These are phyloP conservation scores for Sporodiniella umbellata DNA, from an alignment of 371 early-diverging fungal species.

Conservation along the genomic window DNA sequence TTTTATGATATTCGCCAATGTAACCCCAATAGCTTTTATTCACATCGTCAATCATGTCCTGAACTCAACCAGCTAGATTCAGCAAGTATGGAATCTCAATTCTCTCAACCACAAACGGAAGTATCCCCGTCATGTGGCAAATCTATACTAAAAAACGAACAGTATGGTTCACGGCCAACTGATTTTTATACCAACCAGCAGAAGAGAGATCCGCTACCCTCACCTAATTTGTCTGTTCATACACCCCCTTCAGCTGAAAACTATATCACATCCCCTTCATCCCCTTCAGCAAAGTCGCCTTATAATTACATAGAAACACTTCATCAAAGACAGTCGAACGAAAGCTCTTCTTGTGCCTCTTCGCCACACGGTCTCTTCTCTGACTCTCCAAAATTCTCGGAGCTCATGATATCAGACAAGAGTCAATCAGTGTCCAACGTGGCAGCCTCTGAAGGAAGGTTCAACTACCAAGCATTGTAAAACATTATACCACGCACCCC, in stretches of 20 bases:
- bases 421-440: neutral
- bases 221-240: neutral
- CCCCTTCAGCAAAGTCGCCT: conserved; percentile 1
- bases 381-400: neutral
- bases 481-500: conserved; percentile 1
- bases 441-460: neutral
- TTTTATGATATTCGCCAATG: neutral
- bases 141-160: neutral
- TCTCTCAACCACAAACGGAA: neutral
- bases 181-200: neutral
- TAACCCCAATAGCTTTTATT: conserved; percentile 1
- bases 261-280: conserved; percentile 6
- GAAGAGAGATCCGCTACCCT: neutral
- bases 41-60: conserved; percentile 25
- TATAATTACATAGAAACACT: neutral
- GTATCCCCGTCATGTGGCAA: conserved; percentile 1
- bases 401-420: neutral
- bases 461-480: conserved; percentile 1
- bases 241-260: neutral
- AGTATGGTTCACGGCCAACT: neutral
- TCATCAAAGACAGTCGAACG: neutral
- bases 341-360: neutral
- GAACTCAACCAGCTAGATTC: neutral
- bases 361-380: neutral
- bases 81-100: too few relatives aligned